Conservation (phyloP, 768 basidiomycete species). For the Trametes meyenii region DNA sequence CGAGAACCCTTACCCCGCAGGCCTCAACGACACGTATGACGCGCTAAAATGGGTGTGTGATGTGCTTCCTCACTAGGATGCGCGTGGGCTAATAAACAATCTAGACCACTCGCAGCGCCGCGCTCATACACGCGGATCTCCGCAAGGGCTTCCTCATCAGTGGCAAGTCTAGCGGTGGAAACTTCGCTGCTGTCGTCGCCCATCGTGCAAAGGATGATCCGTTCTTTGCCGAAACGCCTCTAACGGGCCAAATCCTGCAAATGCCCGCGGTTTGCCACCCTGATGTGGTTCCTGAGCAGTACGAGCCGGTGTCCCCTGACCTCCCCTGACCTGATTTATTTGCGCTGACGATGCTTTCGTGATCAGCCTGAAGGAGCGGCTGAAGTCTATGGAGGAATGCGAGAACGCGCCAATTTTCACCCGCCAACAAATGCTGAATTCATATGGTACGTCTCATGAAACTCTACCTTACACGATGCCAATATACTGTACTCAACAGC, state of each 20-base stretch:
- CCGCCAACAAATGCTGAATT: constrained; percentile 1
- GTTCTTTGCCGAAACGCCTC: constrained; percentile 15
- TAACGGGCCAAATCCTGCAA: constrained; percentile 32
- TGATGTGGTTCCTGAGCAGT: constrained; percentile 25
- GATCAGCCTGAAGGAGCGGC: constrained; percentile 23
- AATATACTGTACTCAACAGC: background rate
- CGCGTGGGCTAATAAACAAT: background rate
- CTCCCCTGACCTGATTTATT: background rate
- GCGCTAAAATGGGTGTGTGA: constrained; percentile 30
- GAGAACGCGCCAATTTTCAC: constrained; percentile 24
- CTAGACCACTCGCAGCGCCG: background rate
- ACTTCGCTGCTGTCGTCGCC: constrained; percentile 26
- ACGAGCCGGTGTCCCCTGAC: background rate
- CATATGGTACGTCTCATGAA: background rate
- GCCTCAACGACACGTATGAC: constrained; percentile 27
- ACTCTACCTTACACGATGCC: background rate
- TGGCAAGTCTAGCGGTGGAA: constrained; percentile 29
- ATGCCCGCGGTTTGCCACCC: constrained; percentile 26
- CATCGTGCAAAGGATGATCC: constrained; percentile 28
- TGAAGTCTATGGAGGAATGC: constrained; percentile 29
- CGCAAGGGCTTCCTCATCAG: constrained; percentile 30
- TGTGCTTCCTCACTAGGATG: background rate
- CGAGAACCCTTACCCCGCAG: constrained; percentile 31
- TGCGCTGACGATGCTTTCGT: background rate
- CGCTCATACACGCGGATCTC: constrained; percentile 18